A percentile compares a stretch with the other conserved stretches of the same genome.
Conservation (phyloP, 1,139 yeast genomes). For the Yamadazyma oceani region DNA sequence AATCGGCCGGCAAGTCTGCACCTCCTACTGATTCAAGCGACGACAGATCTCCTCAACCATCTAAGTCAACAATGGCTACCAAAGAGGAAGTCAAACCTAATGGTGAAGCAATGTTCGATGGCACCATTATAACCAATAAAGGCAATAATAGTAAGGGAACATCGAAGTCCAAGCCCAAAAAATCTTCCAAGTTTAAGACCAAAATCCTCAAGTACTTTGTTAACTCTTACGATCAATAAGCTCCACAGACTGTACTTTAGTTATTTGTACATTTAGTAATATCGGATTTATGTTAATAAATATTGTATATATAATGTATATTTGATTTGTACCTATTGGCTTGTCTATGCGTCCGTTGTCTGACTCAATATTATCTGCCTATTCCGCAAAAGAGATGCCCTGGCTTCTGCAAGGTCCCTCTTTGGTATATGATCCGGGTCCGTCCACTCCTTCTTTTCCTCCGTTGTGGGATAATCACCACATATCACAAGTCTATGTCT, state of each 20-base stretch:
- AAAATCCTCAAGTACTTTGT: slow-evolving; percentile 38
- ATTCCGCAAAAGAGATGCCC: not conserved
- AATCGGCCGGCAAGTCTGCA: slow-evolving; percentile 6
- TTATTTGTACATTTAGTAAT: slow-evolving; percentile 1
- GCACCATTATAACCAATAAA: slow-evolving; percentile 5
- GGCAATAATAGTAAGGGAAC: slow-evolving; percentile 5
- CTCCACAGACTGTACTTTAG: not conserved
- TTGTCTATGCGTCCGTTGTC: no score
- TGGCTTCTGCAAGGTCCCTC: slow-evolving; percentile 3
- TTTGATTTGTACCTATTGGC: no score
- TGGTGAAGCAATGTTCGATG: not conserved
- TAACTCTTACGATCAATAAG: slow-evolving; percentile 26
- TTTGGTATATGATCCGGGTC: slow-evolving; percentile 5
- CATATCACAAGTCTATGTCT: not conserved
- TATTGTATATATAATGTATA: not conserved
- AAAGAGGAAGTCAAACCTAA: slow-evolving; percentile 6
- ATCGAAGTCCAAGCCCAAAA: slow-evolving; percentile 15
- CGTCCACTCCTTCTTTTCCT: not conserved
- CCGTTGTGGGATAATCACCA: not conserved
- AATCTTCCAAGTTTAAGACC: slow-evolving; percentile 28
- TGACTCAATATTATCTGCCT: no score
- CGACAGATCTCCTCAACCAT: slow-evolving; percentile 14
- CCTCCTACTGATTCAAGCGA: slow-evolving; percentile 12
- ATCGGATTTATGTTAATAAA: no score
- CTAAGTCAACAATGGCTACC: slow-evolving; percentile 13